Evolutionary conservation across 306 rosid genomes (phyloP).

Genomic region (Castanospermum australe): DNA sequence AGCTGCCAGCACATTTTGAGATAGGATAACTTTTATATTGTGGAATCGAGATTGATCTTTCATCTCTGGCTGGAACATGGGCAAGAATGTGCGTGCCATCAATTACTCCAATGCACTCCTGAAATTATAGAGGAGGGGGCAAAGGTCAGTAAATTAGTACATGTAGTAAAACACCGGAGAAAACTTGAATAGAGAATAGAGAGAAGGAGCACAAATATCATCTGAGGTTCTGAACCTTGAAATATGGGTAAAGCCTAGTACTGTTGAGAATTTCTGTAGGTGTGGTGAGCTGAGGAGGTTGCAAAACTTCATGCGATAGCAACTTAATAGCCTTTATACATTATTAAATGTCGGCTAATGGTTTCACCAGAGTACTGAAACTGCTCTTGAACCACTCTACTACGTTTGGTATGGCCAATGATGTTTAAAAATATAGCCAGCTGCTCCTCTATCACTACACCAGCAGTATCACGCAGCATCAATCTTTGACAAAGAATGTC

Average conservation of each 20-base stretch:
- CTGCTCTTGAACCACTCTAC: slow-evolving; percentile 77
- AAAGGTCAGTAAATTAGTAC: slow-evolving; percentile 7
- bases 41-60: slow-evolving; percentile 88
- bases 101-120: slow-evolving; percentile 92
- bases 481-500: slow-evolving; percentile 68
- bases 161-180: background rate
- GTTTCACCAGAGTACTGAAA: slow-evolving; percentile 94
- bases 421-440: slow-evolving; percentile 73
- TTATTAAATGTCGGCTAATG: slow-evolving; percentile 87
- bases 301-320: slow-evolving; percentile 71
- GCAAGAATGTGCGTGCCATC: slow-evolving; percentile 88
- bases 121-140: background rate
- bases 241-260: slow-evolving; percentile 69
- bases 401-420: slow-evolving; percentile 79
- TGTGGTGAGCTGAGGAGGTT: slow-evolving; percentile 47
- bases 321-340: slow-evolving; percentile 77
- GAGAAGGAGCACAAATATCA: slow-evolving; percentile 1
- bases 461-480: slow-evolving; percentile 77
- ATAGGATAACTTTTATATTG: slow-evolving; percentile 65
- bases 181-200: background rate
- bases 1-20: slow-evolving; percentile 77
- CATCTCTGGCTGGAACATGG: slow-evolving; percentile 78
- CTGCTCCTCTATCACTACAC: slow-evolving; percentile 89
- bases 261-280: slow-evolving; percentile 56
- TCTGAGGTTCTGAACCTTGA: slow-evolving; percentile 71